phyloP scores from a whole-genome alignment of 2,329 filamentous ascomycete species.

The Magnaporthiopsis incrustans region DNA sequence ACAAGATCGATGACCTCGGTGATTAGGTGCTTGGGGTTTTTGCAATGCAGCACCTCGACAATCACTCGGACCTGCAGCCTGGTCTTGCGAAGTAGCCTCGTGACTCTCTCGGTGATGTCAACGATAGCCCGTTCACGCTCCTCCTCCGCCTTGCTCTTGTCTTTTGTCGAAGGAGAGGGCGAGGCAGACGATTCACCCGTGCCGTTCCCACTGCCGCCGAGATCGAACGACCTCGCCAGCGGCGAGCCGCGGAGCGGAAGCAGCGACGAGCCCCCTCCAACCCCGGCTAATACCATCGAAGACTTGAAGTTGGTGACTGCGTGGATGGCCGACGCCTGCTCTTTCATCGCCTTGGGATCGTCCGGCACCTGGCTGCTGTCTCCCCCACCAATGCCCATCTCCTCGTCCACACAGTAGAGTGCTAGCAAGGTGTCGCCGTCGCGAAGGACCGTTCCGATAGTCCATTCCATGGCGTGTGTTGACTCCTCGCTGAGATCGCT shows the following conservation, averaged over 20 bases:
- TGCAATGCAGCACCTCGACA: slow-evolving; percentile 96
- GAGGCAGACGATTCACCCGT: slow-evolving; percentile 21
- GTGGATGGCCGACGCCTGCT: slow-evolving; percentile 65
- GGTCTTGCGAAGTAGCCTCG: slow-evolving; percentile 84
- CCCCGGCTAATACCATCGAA: slow-evolving; percentile 15
- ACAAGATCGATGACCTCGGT: slow-evolving; percentile 95
- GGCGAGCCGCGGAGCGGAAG: slow-evolving; percentile 24
- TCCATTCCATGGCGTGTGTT: slow-evolving; percentile 93
- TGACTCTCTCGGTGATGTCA: slow-evolving; percentile 73
- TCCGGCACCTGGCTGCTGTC: slow-evolving; percentile 53
- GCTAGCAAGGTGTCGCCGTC: slow-evolving; percentile 92
- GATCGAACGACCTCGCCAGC: slow-evolving; percentile 28
- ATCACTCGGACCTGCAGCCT: slow-evolving; percentile 86
- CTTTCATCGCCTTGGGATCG: slow-evolving; percentile 65
- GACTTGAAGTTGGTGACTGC: slow-evolving; percentile 43
- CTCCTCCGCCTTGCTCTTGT: slow-evolving; percentile 57
- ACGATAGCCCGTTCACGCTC: slow-evolving; percentile 77
- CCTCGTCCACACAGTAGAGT: slow-evolving; percentile 90
- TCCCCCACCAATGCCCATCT: slow-evolving; percentile 49
- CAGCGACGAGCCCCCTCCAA: slow-evolving; percentile 22
- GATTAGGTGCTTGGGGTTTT: slow-evolving; percentile 91
- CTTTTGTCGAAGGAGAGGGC: slow-evolving; percentile 40
- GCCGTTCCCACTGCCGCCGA: slow-evolving; percentile 18
- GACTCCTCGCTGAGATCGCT: slow-evolving; percentile 93
- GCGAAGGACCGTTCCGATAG: slow-evolving; percentile 85